These are phyloP conservation scores for Alternaria arbusti DNA, from an alignment of 2,329 filamentous ascomycete genomes.

Conservation along the genomic window DNA sequence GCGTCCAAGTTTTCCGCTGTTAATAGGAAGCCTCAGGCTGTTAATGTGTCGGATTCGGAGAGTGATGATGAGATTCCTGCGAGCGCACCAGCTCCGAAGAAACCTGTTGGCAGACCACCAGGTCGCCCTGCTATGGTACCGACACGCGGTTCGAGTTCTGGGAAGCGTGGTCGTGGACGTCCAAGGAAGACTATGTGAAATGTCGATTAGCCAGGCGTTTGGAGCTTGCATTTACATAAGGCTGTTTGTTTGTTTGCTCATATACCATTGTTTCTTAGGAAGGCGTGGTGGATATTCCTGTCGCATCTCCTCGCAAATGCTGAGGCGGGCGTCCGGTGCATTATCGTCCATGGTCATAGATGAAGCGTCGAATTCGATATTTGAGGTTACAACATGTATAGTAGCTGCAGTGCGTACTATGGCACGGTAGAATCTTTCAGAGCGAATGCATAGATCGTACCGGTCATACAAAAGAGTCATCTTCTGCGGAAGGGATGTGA, in stretches of 20 bases:
- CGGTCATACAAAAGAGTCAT: neutral
- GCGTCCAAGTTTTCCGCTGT: constrained; percentile 26
- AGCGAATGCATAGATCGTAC: neutral
- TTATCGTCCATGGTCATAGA: neutral
- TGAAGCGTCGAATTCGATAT: neutral
- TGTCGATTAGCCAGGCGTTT: neutral
- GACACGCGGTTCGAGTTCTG: constrained; percentile 27
- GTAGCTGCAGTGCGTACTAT: neutral
- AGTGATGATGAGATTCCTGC: constrained; percentile 45
- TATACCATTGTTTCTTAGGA: neutral
- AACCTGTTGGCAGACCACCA: constrained; percentile 21
- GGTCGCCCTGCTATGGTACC: constrained; percentile 30
- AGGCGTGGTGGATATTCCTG: neutral
- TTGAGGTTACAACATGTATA: neutral
- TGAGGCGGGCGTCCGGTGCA: neutral
- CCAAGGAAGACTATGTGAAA: constrained; percentile 30
- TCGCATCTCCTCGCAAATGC: neutral
- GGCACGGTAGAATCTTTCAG: neutral
- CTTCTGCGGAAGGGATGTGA: neutral
- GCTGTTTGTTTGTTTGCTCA: neutral
- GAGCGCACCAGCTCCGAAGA: constrained; percentile 30
- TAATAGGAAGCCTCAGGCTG: constrained; percentile 23
- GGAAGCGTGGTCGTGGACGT: constrained; percentile 31
- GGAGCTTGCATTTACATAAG: neutral
- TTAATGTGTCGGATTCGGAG: constrained; percentile 36